Conservation (phyloP, 1,139 yeast species). For the Pneumocystis jirovecii region DNA sequence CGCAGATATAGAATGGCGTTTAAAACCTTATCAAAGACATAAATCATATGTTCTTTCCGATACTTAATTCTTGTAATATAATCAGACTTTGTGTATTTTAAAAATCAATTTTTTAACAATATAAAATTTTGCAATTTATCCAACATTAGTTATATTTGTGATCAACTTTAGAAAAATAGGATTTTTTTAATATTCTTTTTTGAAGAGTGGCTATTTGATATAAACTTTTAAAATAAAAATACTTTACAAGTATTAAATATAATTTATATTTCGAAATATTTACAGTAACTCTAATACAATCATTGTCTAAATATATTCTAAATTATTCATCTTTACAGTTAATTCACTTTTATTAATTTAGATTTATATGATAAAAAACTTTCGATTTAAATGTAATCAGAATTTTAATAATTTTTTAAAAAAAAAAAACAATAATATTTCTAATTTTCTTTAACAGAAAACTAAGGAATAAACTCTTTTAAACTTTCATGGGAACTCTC, state of each 20-base stretch:
- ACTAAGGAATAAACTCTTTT: no score
- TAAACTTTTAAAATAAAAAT: no score
- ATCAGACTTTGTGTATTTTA: neutral
- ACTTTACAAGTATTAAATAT: no score
- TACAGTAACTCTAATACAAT: no score
- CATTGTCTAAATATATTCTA: neutral
- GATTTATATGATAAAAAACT: neutral
- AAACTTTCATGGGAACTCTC: no score
- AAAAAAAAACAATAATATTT: neutral
- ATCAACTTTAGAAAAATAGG: no score
- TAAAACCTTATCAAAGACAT: constrained; percentile 11
- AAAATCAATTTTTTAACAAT: neutral
- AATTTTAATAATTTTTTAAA: neutral
- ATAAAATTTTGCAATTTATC: neutral
- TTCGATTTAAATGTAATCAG: no score
- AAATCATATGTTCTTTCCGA: constrained; percentile 7
- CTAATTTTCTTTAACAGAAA: neutral
- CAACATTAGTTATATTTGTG: no score
- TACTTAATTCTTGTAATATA: neutral
- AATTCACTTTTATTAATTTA: no score
- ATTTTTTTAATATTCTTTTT: no score
- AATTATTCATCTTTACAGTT: neutral
- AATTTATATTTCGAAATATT: no score
- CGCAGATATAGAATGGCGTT: constrained; percentile 96
- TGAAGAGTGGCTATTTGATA: no score